phyloP scores from a whole-genome alignment of 257 asterid genomes.

The Solanum bukasovii region DNA sequence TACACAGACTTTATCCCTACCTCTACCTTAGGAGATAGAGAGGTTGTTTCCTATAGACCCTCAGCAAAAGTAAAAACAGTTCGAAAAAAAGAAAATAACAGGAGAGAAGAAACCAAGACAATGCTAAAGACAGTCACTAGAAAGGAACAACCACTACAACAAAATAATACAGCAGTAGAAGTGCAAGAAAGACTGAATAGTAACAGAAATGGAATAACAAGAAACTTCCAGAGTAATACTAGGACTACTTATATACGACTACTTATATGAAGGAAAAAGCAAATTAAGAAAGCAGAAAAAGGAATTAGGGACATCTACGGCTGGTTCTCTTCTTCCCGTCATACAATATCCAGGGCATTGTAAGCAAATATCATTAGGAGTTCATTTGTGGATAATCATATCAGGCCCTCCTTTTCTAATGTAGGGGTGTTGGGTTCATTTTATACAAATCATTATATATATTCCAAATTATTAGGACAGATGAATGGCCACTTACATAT shows the following conservation, averaged over 20 bases:
- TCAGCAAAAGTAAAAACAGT: background rate
- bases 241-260: too few species aligned
- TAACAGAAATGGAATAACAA: background rate
- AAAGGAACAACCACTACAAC: background rate
- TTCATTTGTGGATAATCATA: background rate
- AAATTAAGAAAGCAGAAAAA: background rate
- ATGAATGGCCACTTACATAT: constrained; percentile 44
- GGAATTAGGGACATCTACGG: background rate
- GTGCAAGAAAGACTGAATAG: background rate
- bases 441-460: background rate
- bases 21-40: background rate
- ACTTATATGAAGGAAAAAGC: too few species aligned
- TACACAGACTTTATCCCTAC: background rate
- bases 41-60: background rate
- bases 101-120: background rate
- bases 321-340: background rate
- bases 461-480: background rate
- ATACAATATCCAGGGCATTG: background rate
- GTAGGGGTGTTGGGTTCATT: background rate
- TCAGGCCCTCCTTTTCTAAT: background rate
- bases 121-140: background rate
- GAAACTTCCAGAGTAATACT: too few species aligned
- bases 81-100: background rate
- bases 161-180: background rate
- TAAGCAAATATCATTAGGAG: background rate